phyloP scores from a whole-genome alignment of 352 stramenopile genomes.

The Blastocystis sp. region DNA sequence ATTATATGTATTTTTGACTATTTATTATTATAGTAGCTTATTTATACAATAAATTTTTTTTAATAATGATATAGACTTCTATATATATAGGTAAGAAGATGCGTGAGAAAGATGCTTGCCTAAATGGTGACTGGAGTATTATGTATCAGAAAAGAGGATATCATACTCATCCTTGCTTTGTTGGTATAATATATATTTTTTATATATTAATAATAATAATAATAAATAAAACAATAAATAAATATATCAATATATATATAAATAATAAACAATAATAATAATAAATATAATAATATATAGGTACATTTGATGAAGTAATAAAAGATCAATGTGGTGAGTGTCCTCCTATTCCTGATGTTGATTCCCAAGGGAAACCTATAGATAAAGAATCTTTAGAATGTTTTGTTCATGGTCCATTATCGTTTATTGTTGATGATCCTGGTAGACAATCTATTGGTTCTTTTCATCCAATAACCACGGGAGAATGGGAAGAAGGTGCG shows the following conservation, averaged over 20 bases:
- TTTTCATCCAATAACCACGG: conserved; percentile 44
- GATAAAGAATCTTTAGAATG: conserved; percentile 34
- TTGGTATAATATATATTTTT: too few species aligned
- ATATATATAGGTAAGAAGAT: conserved; percentile 42
- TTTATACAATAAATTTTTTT: too few species aligned
- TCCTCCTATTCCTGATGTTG: conserved; percentile 38
- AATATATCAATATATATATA: too few species aligned
- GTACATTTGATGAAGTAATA: conserved; percentile 43
- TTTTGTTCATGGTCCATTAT: conserved; percentile 40
- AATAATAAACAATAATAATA: too few species aligned
- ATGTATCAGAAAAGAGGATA: conserved; percentile 35
- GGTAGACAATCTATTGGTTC: conserved; percentile 44
- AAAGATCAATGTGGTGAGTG: conserved; percentile 41
- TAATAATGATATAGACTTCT: too few species aligned
- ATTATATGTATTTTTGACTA: too few species aligned
- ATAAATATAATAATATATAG: too few species aligned
- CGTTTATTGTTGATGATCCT: conserved; percentile 44
- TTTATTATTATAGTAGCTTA: too few species aligned
- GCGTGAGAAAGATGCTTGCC: conserved; percentile 42
- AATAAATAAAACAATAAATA: too few species aligned
- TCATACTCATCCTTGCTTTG: conserved; percentile 44
- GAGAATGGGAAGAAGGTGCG: conserved; percentile 41
- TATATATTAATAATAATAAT: too few species aligned
- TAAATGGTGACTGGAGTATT: conserved; percentile 39
- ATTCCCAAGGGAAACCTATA: too few species aligned